A percentile compares a stretch with the other conserved stretches of the same genome.
Evolutionary conservation across 177 flowering plant species (phyloP).

Genomic region (Tripterygium wilfordii): DNA sequence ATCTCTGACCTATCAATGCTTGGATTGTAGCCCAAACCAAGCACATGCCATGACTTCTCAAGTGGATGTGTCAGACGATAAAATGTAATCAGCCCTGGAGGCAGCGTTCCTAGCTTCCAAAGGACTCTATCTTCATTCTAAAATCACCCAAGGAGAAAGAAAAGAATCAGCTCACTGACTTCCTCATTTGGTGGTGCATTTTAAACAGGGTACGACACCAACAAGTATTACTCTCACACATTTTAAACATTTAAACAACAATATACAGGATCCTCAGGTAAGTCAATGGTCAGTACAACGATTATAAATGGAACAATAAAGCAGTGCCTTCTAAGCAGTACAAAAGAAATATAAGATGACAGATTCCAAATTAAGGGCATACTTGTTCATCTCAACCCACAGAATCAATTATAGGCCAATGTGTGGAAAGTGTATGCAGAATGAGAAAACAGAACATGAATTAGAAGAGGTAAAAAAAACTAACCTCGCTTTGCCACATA

Average conservation of each 20-base stretch:
- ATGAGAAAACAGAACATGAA: neutral
- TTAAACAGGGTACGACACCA: too few relatives aligned
- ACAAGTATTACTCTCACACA: too few relatives aligned
- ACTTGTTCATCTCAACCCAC: too few relatives aligned
- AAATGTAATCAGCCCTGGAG: constrained; percentile 95
- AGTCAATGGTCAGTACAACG: too few relatives aligned
- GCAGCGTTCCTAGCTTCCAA: constrained; percentile 97
- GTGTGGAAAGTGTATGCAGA: too few relatives aligned
- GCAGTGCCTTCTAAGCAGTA: neutral
- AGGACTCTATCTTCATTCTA: constrained; percentile 89
- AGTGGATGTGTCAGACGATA: constrained; percentile 84
- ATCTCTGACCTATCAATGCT: constrained; percentile 70
- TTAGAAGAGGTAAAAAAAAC: constrained; percentile 5
- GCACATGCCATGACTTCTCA: constrained; percentile 90
- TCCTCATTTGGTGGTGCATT: too few relatives aligned
- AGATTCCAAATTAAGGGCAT: too few relatives aligned
- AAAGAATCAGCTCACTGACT: neutral
- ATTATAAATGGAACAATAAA: too few relatives aligned
- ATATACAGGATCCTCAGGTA: too few relatives aligned
- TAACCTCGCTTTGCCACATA: constrained; percentile 96
- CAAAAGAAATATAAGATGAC: neutral
- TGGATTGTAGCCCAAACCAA: constrained; percentile 95
- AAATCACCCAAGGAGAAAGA: constrained; percentile 2
- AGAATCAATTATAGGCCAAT: too few relatives aligned
- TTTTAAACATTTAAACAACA: too few relatives aligned